A percentile compares a stretch with the other conserved stretches of the same genome.
phyloP scores from a whole-genome alignment of 176 grass and related monocot species.

The Alloteropsis semialata region DNA sequence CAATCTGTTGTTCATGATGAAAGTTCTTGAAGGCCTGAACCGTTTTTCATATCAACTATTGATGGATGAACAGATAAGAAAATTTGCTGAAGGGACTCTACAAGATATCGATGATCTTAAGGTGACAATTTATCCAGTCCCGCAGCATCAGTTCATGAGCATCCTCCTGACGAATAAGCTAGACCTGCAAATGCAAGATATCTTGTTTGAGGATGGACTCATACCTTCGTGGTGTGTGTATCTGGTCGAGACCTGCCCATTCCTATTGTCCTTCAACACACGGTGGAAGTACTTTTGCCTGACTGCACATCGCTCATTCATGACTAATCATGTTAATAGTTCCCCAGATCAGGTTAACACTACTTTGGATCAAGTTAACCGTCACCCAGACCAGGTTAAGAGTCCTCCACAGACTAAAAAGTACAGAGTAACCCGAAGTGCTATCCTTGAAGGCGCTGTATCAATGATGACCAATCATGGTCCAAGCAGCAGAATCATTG shows the following conservation, averaged over 20 bases:
- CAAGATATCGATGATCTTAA: conserved; percentile 44
- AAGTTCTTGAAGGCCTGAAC: conserved; percentile 67
- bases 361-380: not conserved
- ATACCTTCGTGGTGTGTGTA: conserved; percentile 55
- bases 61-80: conserved; percentile 39
- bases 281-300: conserved; percentile 75
- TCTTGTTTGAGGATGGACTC: conserved; percentile 36
- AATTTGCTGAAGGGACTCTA: conserved; percentile 57
- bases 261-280: conserved; percentile 60
- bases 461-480: conserved; percentile 48
- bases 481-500: conserved; percentile 41
- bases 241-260: conserved; percentile 50
- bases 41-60: conserved; percentile 40
- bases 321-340: not conserved
- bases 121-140: conserved; percentile 38
- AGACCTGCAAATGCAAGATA: conserved; percentile 73
- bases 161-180: conserved; percentile 56
- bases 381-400: not conserved
- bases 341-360: not conserved
- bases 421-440: conserved; percentile 44
- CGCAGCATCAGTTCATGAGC: conserved; percentile 48
- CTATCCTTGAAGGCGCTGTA: conserved; percentile 48
- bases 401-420: conserved; percentile 23
- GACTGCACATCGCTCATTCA: conserved; percentile 34
- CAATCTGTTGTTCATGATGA: conserved; percentile 52